A percentile compares a stretch with the other conserved stretches of the same genome.
Conservation (phyloP, 1,284 basidiomycete genomes). For the Xanthoconium separans region DNA sequence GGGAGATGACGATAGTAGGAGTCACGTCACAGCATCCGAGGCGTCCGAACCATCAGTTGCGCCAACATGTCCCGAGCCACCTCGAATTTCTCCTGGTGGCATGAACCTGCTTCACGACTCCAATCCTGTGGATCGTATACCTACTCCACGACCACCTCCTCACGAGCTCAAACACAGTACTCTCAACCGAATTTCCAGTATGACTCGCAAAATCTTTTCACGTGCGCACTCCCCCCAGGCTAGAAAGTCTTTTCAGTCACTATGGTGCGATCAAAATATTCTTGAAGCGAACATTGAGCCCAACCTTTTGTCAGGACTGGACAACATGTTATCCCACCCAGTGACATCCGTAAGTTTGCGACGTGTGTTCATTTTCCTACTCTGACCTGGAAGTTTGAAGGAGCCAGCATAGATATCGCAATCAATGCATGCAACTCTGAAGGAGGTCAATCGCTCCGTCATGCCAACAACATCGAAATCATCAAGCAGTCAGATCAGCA, state of each 20-base stretch:
- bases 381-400: slow-evolving; percentile 34
- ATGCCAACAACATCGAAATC: slow-evolving; percentile 65
- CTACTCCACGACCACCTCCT: too few species aligned
- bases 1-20: not conserved
- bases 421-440: slow-evolving; percentile 73
- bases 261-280: not conserved
- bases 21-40: not conserved
- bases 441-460: slow-evolving; percentile 58
- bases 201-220: not conserved
- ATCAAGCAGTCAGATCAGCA: slow-evolving; percentile 80
- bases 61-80: too few species aligned
- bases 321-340: slow-evolving; percentile 50
- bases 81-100: not conserved
- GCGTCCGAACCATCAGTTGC: not conserved
- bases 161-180: not conserved
- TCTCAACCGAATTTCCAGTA: not conserved
- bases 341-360: slow-evolving; percentile 52
- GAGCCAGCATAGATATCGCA: slow-evolving; percentile 71
- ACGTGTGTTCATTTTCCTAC: not conserved
- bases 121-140: not conserved
- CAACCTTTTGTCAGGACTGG: too few species aligned
- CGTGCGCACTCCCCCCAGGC: not conserved
- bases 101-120: not conserved
- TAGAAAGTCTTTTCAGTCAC: too few species aligned
- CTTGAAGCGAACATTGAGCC: too few species aligned